Evolutionary conservation across 1,284 basidiomycete species (phyloP), one percentile per base, ranked within the genome.

Genomic region (Schizopora paradoxa): DNA sequence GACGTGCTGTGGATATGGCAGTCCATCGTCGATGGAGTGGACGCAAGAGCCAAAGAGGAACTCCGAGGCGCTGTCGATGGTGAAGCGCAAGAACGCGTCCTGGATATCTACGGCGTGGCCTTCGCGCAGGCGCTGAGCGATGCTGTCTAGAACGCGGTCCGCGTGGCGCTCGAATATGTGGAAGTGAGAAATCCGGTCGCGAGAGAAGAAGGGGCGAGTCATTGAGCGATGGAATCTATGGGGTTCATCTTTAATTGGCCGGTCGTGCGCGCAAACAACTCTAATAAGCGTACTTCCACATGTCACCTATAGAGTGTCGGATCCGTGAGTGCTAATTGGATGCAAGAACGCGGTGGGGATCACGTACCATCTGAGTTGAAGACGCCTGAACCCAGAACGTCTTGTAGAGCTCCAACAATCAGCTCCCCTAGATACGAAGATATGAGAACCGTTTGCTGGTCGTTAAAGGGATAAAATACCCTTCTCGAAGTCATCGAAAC

Each of bases 291-390:
- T 25, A 67, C 58, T 65, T 67, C 66, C 66, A 67, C 60, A 66
- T 64, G 2, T 67, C n/a, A n/a, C 71, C n/a, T n/a, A n/a, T n/a
- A n/a, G n/a, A n/a, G n/a, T 61, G 16, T 58, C 66, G 66, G 26
- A 10, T n/a, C n/a, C n/a, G n/a, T n/a, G n/a, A 5, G 10, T 37
- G 19, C 23, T 31, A 22, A 36, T 10, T 32, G 31, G 18, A 34
- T 36, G 18, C 32, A 25, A 39, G 7, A 21, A 1, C 23, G 7
- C 4, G 28, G 32, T 45, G 26, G 19, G 14, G 14, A 38, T 31
- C 28, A 10, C 62, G 47, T 45, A 70, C 78, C 77, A 49, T 82
- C 78, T 4, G 74, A 70, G 48, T 81, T 80, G 55, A 81, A 81
- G 2, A 80, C 73, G 0, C 78, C 78, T 3, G 69, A 67, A 1